Conservation (phyloP, 495 filamentous ascomycete species). For the Beverwykella pulmonaria region DNA sequence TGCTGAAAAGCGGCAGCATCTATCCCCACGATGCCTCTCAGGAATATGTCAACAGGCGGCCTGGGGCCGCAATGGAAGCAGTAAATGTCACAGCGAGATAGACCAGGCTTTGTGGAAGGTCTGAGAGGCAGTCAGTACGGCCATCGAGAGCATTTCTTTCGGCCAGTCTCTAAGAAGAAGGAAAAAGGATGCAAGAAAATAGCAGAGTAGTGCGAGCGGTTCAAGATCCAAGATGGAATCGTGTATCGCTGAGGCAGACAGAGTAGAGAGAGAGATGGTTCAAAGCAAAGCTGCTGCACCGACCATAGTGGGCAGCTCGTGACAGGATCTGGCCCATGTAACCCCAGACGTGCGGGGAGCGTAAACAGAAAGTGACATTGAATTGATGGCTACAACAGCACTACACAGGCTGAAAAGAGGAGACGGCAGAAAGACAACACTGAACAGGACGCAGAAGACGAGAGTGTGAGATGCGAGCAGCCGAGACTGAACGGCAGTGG, state of each 20-base stretch:
- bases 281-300: background rate
- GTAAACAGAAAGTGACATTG: slow-evolving; percentile 5
- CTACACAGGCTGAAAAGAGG: background rate
- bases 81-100: slow-evolving; percentile 2
- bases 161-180: background rate
- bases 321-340: background rate
- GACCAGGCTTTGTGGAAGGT: background rate
- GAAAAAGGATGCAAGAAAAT: background rate
- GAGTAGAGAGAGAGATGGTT: too few species aligned
- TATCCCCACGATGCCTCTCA: slow-evolving; percentile 21
- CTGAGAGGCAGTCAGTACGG: slow-evolving; percentile 24
- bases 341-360: background rate
- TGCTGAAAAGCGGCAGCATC: slow-evolving; percentile 12
- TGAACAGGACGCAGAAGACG: background rate
- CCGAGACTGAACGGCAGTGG: background rate
- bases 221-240: background rate
- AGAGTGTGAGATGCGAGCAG: background rate
- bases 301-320: background rate
- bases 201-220: background rate
- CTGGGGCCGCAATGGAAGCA: background rate
- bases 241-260: background rate
- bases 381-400: slow-evolving; percentile 1
- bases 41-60: slow-evolving; percentile 5
- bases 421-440: background rate
- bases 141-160: background rate